A percentile compares a stretch with the other conserved stretches of the same genome.
Conservation (phyloP, 129 eudicot genomes). For the Flaveria sonorensis region DNA sequence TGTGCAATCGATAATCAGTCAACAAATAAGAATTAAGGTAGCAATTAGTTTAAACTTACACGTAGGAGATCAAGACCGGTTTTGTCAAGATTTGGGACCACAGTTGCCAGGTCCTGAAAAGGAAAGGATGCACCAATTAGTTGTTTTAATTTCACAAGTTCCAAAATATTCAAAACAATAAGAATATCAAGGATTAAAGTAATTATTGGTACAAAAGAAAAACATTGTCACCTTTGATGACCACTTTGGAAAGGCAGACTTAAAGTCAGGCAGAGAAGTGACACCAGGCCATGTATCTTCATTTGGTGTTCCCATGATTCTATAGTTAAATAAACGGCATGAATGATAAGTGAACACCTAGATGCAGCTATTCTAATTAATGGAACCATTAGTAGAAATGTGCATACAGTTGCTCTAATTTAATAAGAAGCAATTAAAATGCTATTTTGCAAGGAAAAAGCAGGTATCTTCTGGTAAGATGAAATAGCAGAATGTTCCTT, state of each 20-base stretch:
- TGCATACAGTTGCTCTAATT: conserved; percentile 18
- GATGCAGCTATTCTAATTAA: neutral
- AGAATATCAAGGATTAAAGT: neutral
- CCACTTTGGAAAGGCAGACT: conserved; percentile 87
- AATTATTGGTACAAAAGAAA: neutral
- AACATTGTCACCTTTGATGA: conserved; percentile 65
- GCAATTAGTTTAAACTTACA: conserved; percentile 47
- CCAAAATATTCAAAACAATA: neutral
- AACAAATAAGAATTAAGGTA: conserved; percentile 6
- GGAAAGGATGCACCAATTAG: conserved; percentile 24
- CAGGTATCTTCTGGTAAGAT: neutral
- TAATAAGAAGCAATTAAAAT: neutral
- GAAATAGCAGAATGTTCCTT: neutral
- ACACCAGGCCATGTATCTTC: conserved; percentile 98
- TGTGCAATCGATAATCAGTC: too few relatives aligned
- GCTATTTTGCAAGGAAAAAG: conserved; percentile 5
- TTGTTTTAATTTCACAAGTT: neutral
- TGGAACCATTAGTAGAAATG: conserved; percentile 10
- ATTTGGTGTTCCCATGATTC: conserved; percentile 91
- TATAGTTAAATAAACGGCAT: conserved; percentile 33
- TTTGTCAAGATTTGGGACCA: conserved; percentile 82
- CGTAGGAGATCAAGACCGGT: conserved; percentile 84
- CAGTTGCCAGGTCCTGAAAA: conserved; percentile 71
- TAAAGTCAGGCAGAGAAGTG: conserved; percentile 84
- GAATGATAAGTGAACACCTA: neutral